Conservation (phyloP, 2,329 filamentous ascomycete species). For the Myrmaecium sp. region DNA sequence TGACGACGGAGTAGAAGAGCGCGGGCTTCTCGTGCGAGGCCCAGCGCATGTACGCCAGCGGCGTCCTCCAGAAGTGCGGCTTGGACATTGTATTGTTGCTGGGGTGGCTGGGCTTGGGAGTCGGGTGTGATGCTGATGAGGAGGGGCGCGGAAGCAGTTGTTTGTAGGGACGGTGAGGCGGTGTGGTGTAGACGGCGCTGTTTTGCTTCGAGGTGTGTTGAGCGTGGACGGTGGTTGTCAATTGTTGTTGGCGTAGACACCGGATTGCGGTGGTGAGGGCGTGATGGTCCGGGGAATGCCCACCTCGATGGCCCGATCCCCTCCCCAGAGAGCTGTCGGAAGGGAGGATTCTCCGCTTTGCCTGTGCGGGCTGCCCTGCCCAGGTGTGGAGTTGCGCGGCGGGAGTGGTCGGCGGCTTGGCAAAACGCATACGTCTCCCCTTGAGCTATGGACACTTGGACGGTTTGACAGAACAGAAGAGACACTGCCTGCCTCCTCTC, state of each 20-base stretch:
- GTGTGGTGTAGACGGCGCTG: background rate
- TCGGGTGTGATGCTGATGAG: background rate
- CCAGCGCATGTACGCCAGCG: slow-evolving; percentile 77
- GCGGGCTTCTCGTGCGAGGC: slow-evolving; percentile 75
- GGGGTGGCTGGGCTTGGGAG: slow-evolving; percentile 4
- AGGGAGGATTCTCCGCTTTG: slow-evolving; percentile 5
- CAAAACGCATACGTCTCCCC: slow-evolving; percentile 21
- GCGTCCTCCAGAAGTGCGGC: slow-evolving; percentile 69
- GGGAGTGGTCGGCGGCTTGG: slow-evolving; percentile 16
- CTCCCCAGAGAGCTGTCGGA: slow-evolving; percentile 2
- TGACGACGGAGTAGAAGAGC: slow-evolving; percentile 69
- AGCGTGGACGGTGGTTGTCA: too few species aligned
- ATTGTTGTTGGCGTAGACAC: too few species aligned
- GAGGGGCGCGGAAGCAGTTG: background rate
- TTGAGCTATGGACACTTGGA: slow-evolving; percentile 8
- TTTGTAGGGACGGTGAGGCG: background rate
- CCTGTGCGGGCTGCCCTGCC: too few species aligned
- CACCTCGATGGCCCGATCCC: too few species aligned
- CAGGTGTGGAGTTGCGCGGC: too few species aligned
- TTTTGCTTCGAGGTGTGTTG: too few species aligned
- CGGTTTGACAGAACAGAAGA: slow-evolving; percentile 6
- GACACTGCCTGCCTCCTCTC: slow-evolving; percentile 9
- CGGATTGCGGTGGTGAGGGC: too few species aligned
- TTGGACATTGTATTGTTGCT: slow-evolving; percentile 47
- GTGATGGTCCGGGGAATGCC: too few species aligned